Percentiles rank a stretch among this genome's conserved stretches.
Evolutionary conservation across 306 rosid genomes (phyloP).

Genomic region (Malus sieversii): DNA sequence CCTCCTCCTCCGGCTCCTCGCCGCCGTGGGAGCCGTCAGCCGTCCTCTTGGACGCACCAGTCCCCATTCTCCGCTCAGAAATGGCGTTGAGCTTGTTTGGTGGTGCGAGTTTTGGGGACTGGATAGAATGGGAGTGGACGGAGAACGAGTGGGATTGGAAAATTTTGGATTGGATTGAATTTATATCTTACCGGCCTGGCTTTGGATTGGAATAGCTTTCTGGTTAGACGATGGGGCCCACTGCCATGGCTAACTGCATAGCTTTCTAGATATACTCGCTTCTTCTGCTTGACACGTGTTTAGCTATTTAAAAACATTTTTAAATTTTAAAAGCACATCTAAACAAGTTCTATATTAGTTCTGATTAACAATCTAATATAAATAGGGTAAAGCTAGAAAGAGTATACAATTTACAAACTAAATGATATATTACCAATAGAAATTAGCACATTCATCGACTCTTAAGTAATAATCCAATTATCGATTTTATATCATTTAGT

Average conservation of each 20-base stretch:
- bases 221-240: not conserved
- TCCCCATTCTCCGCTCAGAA: slow-evolving; percentile 46
- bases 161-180: not conserved
- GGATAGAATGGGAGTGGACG: slow-evolving; percentile 7
- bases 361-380: no score
- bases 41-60: slow-evolving; percentile 51
- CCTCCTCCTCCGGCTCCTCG: slow-evolving; percentile 37
- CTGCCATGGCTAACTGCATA: not conserved
- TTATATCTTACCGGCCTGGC: not conserved
- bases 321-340: no score
- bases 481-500: no score
- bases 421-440: no score
- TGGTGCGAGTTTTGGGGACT: slow-evolving; percentile 1
- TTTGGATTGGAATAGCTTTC: not conserved
- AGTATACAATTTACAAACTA: no score
- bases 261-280: not conserved
- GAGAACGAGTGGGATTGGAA: not conserved
- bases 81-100: not conserved
- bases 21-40: slow-evolving; percentile 41
- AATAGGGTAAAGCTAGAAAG: no score
- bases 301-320: no score
- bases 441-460: no score
- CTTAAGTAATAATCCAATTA: no score
- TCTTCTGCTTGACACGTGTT: not conserved
- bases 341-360: no score